Percentiles rank a stretch among this genome's conserved stretches.
These are phyloP conservation scores for Suillus alpinus DNA, from an alignment of 768 basidiomycete genomes.

Conservation along the genomic window DNA sequence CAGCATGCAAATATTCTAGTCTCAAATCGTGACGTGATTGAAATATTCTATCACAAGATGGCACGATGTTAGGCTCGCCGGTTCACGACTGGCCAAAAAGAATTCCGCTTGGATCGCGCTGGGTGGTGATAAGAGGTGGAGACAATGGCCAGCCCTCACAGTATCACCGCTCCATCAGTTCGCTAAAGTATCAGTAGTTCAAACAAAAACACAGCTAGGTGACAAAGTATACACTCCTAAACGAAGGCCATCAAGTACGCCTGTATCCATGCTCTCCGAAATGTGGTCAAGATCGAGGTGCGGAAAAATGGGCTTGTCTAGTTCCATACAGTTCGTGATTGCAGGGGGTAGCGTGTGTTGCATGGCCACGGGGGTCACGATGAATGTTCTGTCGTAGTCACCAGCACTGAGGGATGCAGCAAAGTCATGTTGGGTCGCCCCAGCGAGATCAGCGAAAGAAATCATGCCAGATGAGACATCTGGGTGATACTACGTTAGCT, in stretches of 20 bases:
- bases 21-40: not conserved
- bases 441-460: constrained; percentile 29
- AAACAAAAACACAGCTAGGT: constrained; percentile 8
- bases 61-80: not conserved
- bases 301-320: constrained; percentile 27
- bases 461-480: constrained; percentile 23
- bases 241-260: constrained; percentile 27
- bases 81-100: not conserved
- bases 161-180: not conserved
- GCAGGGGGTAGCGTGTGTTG: constrained; percentile 15
- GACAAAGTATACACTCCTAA: constrained; percentile 32
- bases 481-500: constrained; percentile 10
- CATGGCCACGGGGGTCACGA: constrained; percentile 33
- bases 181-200: not conserved
- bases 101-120: not conserved
- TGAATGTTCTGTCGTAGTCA: constrained; percentile 13
- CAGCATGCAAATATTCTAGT: not conserved
- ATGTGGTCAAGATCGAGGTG: constrained; percentile 40
- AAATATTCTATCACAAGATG: not conserved
- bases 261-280: constrained; percentile 26
- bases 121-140: not conserved
- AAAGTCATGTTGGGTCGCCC: constrained; percentile 19
- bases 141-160: not conserved
- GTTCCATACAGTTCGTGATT: constrained; percentile 21
- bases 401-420: constrained; percentile 14